Base-by-base conservation (phyloP, 331 rosid genomes). In the Quercus tomentella region DNA sequence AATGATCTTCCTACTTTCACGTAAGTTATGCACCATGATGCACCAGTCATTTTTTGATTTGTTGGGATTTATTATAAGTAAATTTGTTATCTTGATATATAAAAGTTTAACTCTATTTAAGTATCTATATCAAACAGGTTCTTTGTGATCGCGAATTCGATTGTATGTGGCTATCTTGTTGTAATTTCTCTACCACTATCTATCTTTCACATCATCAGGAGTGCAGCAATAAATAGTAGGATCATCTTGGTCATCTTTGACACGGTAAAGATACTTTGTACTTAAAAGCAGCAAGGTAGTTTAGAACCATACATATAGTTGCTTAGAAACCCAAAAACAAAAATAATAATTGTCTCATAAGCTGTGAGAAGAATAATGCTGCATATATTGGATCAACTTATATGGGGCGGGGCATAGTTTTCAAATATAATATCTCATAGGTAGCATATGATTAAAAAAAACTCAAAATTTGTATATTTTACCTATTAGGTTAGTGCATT, bases 141-240 rank as follows among this genome's bases (percentile, higher is more conserved):
- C 75, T 94, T 90, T 86, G 96, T 94, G 89, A 17, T 79, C 26
- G 93, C 70, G 17, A 94, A 94, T 80, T 71, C 93, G 9, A 15
- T 90, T 76, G 94, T 87, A 6, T 87, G 90, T 73, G 94, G 84
- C 18, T 94, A 94, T 78, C 92, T 94, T 26, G 86, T 74, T 75
- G 85, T 74, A 73, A 82, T 94, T 49, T 90, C 93, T 54, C 83
- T 90, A 57, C 72, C 88, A 20, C 14, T 86, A 4, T 92, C 98
- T 6, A 15, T 84, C 56, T 82, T 94, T 80, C 94, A 94, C 73
- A 87, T 90, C 75, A 81, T 91, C 26, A 84, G 83, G 77, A 75
- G 76, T 57, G 73, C 51, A 17, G 86, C 93, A 12, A 82, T 74
- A 2, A 88, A 85, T 30, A 88, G 81, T 41, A 83, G 92, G 83